phyloP scores from a whole-genome alignment of 1,139 yeast species.

The Nakaseomyces kungkrabaensis region DNA sequence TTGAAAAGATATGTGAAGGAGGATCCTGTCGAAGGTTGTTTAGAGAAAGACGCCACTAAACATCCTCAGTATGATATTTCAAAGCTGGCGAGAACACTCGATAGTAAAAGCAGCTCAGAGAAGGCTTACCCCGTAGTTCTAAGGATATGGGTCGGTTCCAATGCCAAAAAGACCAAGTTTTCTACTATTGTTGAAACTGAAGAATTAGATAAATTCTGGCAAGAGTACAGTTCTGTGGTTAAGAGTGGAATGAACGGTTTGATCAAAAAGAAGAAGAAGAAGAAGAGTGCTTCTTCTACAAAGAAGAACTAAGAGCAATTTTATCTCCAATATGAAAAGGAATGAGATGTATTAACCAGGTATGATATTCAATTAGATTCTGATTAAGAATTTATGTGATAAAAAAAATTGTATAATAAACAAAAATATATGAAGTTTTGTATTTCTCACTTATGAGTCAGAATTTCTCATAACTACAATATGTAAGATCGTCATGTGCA shows the following conservation, averaged over 20 bases:
- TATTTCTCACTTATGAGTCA: background rate
- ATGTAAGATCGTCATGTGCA: too few relatives aligned
- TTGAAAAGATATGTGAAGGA: slow-evolving; percentile 21
- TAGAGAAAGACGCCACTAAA: slow-evolving; percentile 19
- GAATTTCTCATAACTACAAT: too few relatives aligned
- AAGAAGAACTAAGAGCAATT: slow-evolving; percentile 8
- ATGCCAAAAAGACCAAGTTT: slow-evolving; percentile 43
- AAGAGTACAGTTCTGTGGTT: slow-evolving; percentile 50
- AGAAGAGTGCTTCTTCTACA: slow-evolving; percentile 31
- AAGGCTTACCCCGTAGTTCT: slow-evolving; percentile 40
- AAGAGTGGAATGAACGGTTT: slow-evolving; percentile 54
- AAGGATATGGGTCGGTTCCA: slow-evolving; percentile 46
- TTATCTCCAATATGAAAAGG: background rate
- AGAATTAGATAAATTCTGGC: slow-evolving; percentile 59
- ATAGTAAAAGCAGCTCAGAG: slow-evolving; percentile 9
- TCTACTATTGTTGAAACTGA: slow-evolving; percentile 56
- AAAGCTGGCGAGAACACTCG: slow-evolving; percentile 13
- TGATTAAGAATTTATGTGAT: background rate
- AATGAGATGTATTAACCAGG: too few relatives aligned
- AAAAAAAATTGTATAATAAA: slow-evolving; percentile 2
- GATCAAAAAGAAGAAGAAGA: slow-evolving; percentile 54
- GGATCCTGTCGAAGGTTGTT: slow-evolving; percentile 23
- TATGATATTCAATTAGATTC: too few relatives aligned
- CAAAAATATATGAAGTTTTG: background rate
- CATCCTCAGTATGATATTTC: slow-evolving; percentile 25